Conservation (phyloP, 139 green algal genomes). For the Chara braunii region DNA sequence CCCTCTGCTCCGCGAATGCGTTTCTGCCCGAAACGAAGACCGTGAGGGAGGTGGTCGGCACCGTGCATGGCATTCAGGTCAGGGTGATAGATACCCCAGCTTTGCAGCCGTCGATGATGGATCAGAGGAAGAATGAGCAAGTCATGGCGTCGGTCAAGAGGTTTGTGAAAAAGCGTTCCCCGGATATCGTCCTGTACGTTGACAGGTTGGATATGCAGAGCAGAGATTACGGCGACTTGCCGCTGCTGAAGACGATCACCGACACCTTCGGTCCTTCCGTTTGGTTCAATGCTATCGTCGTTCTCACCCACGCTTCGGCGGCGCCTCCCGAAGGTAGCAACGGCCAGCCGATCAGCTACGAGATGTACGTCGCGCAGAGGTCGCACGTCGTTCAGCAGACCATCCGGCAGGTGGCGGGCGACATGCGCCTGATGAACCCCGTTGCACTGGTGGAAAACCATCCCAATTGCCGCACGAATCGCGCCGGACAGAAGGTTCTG, state of each 20-base stretch:
- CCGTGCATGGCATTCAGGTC: constrained; percentile 55
- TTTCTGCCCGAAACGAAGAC: constrained; percentile 42
- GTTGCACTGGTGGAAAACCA: constrained; percentile 63
- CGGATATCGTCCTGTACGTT: constrained; percentile 72
- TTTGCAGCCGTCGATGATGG: constrained; percentile 47
- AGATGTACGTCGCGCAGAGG: constrained; percentile 60
- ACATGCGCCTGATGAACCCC: constrained; percentile 65
- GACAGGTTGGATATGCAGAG: constrained; percentile 59
- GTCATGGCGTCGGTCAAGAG: constrained; percentile 46
- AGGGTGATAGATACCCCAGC: constrained; percentile 75
- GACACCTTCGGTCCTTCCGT: constrained; percentile 55
- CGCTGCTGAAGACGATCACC: constrained; percentile 57
- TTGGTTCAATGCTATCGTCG: constrained; percentile 67
- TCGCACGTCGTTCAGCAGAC: constrained; percentile 57
- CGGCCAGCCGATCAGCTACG: constrained; percentile 49
- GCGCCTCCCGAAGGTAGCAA: constrained; percentile 56
- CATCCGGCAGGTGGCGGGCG: constrained; percentile 50
- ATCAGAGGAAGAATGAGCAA: constrained; percentile 46
- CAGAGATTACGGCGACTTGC: constrained; percentile 45
- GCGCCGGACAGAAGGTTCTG: constrained; percentile 56
- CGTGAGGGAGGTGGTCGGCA: constrained; percentile 46
- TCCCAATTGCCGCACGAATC: constrained; percentile 52
- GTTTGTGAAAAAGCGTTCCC: constrained; percentile 53
- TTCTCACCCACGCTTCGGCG: constrained; percentile 61
- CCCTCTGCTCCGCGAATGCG: constrained; percentile 9